These are phyloP conservation scores for Barnettozyma vustinii DNA, from an alignment of 805 yeast species.

Conservation along the genomic window DNA sequence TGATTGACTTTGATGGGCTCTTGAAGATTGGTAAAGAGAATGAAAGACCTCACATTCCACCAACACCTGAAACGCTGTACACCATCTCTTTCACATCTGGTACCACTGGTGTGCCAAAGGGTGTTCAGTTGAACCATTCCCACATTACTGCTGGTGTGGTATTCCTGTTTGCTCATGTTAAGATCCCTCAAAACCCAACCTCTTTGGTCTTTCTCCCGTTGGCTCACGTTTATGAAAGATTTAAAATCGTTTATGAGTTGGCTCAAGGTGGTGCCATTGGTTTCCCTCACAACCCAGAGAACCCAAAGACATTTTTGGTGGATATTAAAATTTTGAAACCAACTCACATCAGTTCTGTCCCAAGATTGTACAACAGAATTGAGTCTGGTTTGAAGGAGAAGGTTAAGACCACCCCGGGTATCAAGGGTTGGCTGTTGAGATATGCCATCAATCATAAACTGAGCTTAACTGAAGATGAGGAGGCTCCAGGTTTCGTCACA, in stretches of 20 bases:
- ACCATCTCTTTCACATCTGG: constrained; percentile 73
- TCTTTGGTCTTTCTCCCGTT: constrained; percentile 46
- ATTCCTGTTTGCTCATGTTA: constrained; percentile 32
- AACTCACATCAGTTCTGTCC: constrained; percentile 49
- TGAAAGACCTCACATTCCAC: constrained; percentile 39
- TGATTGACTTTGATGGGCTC: constrained; percentile 32
- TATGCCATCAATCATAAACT: constrained; percentile 39
- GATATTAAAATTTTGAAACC: constrained; percentile 55
- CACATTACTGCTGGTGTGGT: constrained; percentile 47
- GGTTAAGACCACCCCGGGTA: constrained; percentile 38
- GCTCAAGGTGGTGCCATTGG: constrained; percentile 46
- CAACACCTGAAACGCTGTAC: constrained; percentile 46
- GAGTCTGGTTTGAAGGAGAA: constrained; percentile 55
- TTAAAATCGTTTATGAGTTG: constrained; percentile 37
- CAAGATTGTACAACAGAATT: constrained; percentile 56
- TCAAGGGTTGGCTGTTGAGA: constrained; percentile 37
- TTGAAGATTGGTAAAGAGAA: constrained; percentile 37
- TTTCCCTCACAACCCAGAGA: constrained; percentile 50
- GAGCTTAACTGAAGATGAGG: constrained; percentile 26
- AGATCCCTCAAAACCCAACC: constrained; percentile 24
- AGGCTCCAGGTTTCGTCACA: constrained; percentile 29
- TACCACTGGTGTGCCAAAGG: constrained; percentile 72
- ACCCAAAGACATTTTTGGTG: constrained; percentile 47
- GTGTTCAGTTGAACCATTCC: constrained; percentile 53
- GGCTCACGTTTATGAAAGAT: constrained; percentile 55